Percentiles rank a stretch among this genome's conserved stretches.
Conservation (phyloP, 306 rosid species). For the Vachellia collinsii region DNA sequence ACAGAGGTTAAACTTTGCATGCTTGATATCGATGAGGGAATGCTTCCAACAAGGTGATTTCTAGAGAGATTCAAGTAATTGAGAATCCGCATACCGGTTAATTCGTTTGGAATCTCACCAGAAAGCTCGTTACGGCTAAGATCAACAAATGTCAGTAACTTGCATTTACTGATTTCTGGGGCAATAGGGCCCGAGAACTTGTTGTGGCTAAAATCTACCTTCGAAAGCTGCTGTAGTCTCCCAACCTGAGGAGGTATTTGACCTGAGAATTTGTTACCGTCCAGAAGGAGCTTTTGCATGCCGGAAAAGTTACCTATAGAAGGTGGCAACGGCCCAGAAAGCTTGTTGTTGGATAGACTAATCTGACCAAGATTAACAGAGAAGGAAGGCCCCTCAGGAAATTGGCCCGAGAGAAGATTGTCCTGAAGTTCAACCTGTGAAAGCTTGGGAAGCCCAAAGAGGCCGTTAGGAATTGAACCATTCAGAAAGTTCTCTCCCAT, state of each 20-base stretch:
- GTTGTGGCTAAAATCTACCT: conserved; percentile 85
- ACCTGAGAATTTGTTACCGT: conserved; percentile 79
- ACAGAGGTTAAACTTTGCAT: conserved; percentile 97
- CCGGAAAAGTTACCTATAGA: conserved; percentile 86
- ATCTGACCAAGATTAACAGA: conserved; percentile 76
- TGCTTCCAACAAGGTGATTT: conserved; percentile 76
- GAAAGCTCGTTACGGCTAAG: conserved; percentile 79
- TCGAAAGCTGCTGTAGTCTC: conserved; percentile 76
- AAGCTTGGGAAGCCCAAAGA: conserved; percentile 70
- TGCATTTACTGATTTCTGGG: conserved; percentile 75
- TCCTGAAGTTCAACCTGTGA: conserved; percentile 89
- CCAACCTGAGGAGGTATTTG: conserved; percentile 84
- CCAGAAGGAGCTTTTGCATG: conserved; percentile 89
- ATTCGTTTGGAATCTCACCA: conserved; percentile 76
- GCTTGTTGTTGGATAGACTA: conserved; percentile 78
- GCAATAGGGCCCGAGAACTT: conserved; percentile 71
- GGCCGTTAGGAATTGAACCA: conserved; percentile 87
- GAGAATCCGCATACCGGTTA: conserved; percentile 76
- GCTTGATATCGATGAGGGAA: conserved; percentile 71
- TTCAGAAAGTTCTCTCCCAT: conserved; percentile 88
- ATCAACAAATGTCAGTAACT: conserved; percentile 81
- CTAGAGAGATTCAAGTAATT: conserved; percentile 86
- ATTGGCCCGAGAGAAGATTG: conserved; percentile 67
- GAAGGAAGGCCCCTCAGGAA: conserved; percentile 57
- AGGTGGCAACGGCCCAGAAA: conserved; percentile 76